Conservation (phyloP, 2,329 filamentous ascomycete genomes). For the Didymellaceae sp. region DNA sequence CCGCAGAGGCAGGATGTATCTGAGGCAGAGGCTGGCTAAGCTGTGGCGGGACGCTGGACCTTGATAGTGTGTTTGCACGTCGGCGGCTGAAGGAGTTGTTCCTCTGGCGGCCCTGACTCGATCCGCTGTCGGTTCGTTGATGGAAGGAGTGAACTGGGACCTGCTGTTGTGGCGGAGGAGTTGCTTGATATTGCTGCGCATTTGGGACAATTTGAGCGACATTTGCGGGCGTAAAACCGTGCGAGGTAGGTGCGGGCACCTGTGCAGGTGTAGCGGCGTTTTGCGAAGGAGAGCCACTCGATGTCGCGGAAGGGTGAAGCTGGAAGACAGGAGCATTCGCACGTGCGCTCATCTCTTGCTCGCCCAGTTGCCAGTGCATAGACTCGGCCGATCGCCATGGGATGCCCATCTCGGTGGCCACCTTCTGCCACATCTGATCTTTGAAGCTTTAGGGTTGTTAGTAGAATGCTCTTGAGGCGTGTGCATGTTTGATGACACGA, state of each 20-base stretch:
- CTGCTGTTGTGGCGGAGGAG: constrained; percentile 30
- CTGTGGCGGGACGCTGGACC: constrained; percentile 47
- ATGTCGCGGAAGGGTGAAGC: constrained; percentile 50
- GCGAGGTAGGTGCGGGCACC: constrained; percentile 32
- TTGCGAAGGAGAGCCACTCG: constrained; percentile 41
- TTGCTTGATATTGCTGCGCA: constrained; percentile 37
- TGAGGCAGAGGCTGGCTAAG: constrained; percentile 42
- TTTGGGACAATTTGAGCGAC: constrained; percentile 45
- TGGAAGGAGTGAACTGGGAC: constrained; percentile 41
- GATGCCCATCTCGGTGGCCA: constrained; percentile 92
- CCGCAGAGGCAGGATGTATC: constrained; percentile 41
- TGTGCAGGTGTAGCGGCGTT: constrained; percentile 33
- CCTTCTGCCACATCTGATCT: constrained; percentile 95
- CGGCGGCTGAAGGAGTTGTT: constrained; percentile 45
- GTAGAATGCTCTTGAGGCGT: no score
- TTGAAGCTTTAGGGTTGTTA: constrained; percentile 76
- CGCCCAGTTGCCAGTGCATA: constrained; percentile 97
- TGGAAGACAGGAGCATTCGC: constrained; percentile 89
- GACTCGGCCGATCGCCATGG: constrained; percentile 96
- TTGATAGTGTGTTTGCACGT: constrained; percentile 37
- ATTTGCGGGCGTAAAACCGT: constrained; percentile 49
- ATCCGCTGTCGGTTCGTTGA: constrained; percentile 43
- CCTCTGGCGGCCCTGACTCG: constrained; percentile 40
- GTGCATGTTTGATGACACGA: not conserved
- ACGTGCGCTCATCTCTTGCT: constrained; percentile 89